These are phyloP conservation scores for Colletotrichum incanum DNA, from an alignment of 2,329 filamentous ascomycete genomes.

Conservation along the genomic window DNA sequence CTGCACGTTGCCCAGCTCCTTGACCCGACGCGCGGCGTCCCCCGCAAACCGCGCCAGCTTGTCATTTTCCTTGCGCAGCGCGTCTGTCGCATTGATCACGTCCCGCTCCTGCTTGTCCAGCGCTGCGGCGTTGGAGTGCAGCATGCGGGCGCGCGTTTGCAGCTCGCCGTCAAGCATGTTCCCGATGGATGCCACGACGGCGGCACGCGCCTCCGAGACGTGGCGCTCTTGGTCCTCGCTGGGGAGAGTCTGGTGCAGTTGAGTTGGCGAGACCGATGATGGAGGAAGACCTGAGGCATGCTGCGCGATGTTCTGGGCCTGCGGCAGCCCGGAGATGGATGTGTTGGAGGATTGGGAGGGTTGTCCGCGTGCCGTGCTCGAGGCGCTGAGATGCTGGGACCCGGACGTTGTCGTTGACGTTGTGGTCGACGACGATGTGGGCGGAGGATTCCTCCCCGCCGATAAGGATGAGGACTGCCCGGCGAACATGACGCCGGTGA, in stretches of 20 bases:
- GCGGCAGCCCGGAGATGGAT: constrained; percentile 38
- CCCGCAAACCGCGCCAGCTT: constrained; percentile 76
- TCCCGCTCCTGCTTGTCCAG: constrained; percentile 79
- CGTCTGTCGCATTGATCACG: constrained; percentile 72
- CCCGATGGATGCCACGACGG: constrained; percentile 75
- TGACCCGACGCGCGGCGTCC: constrained; percentile 75
- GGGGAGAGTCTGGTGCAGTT: constrained; percentile 57
- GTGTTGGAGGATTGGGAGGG: constrained; percentile 37
- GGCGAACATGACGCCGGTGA: constrained; percentile 33
- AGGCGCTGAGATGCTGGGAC: constrained; percentile 34
- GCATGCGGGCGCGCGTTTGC: constrained; percentile 75
- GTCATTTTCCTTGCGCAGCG: constrained; percentile 75
- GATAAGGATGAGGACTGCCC: constrained; percentile 28
- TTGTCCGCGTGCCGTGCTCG: constrained; percentile 38
- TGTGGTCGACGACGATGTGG: constrained; percentile 20
- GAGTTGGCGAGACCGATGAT: constrained; percentile 7
- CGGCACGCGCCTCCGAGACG: constrained; percentile 71
- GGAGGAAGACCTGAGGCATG: constrained; percentile 8
- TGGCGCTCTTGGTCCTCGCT: constrained; percentile 61
- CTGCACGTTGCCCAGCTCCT: constrained; percentile 86
- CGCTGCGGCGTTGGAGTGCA: constrained; percentile 78
- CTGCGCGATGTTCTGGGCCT: constrained; percentile 10
- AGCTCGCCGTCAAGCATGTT: constrained; percentile 80
- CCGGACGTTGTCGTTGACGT: constrained; percentile 22
- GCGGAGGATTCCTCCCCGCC: constrained; percentile 22